Base-by-base conservation (phyloP, 176 grass and related monocot species). In the Chloris gayana region DNA sequence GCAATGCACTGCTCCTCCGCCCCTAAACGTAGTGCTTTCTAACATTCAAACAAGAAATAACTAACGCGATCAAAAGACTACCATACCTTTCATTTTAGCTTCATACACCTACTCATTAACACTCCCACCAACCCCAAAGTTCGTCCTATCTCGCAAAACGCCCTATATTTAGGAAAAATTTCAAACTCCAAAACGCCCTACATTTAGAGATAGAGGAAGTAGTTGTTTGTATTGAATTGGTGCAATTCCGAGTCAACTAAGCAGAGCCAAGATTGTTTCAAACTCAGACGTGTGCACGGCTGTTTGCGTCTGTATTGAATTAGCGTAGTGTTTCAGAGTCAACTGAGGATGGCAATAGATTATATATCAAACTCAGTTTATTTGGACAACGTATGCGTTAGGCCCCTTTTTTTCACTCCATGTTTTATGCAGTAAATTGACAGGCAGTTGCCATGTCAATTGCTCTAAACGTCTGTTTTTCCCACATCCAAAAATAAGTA, bases 171-270 rank as follows among this genome's bases (percentile, higher is more conserved):
- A n/a, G n/a, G n/a, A n/a, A n/a, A n/a, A n/a, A n/a, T n/a, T n/a
- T n/a, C n/a, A n/a, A n/a, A n/a, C n/a, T n/a, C n/a, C n/a, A n/a
- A n/a, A n/a, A n/a, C n/a, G n/a, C n/a, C n/a, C n/a, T n/a, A n/a
- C n/a, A n/a, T n/a, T n/a, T n/a, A n/a, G n/a, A n/a, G n/a, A n/a
- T n/a, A n/a, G n/a, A n/a, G n/a, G n/a, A n/a, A n/a, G n/a, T 21
- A n/a, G 4, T 27, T 9, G 54, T 35, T 15, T 39, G 32, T 45
- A 56, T 64, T 80, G 38, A 69, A 81, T 29, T 64, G 46, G 34
- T 12, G 49, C 33, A 25, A 61, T 75, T 24, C 87, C 21, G 12
- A 70, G 72, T 76, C 77, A 76, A 77, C 65, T 31, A 9, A 71
- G 22, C 22, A 56, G 37, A 69, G 22, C 25, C 2, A 53, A 27